Base-by-base conservation (phyloP, 148 eudicot genomes). In the Diospyros lotus region DNA sequence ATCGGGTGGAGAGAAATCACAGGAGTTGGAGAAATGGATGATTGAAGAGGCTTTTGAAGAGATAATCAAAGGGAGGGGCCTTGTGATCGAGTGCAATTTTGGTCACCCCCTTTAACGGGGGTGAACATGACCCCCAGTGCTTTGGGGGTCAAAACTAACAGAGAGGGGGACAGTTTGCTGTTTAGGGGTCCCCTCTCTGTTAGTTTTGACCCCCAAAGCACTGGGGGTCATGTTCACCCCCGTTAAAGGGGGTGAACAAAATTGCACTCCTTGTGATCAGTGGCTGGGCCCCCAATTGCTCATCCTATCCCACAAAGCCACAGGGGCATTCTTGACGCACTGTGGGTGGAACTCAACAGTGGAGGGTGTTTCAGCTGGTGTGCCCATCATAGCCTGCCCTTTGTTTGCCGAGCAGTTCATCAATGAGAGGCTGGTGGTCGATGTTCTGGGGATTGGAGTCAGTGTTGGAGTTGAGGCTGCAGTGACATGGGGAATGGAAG, bases 291-390 rank as follows among this genome's bases (percentile, higher is more conserved):
- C 88, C 91, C 87, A 88, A 64, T 82, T 83, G 45, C 60, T 88
- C 8, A 85, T 88, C 55, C 45, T 87, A 28, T 75, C 85, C 48
- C 91, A 85, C 69, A 69, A 72, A 4, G 68, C 91, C 4, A 67
- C 77, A 0, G 88, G 85, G 11, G 84, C 82, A 38, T 85, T 88
- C 73, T 68, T 86, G 41, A 84, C 89, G 1, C 91, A 88, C 45
- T 88, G 91, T 58, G 89, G 89, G 6, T 88, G 91, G 89, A 88
- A 86, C 62, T 88, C 89, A 15, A 84, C 86, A 5, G 17, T 86
- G 43, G 91, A 88, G 73, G 81, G 87, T 0, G 68, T 88, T 2
- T 58, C 76, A 11, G 72, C 80, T 1, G 87, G 89, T 17, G 58
- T 88, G 80, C 89, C 91, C 12, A 65, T 88, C 79, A 62, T 86